Percentiles rank a stretch among this genome's conserved stretches.
Evolutionary conservation across 495 filamentous ascomycete genomes (phyloP).

Genomic region (Patellaria atrata): DNA sequence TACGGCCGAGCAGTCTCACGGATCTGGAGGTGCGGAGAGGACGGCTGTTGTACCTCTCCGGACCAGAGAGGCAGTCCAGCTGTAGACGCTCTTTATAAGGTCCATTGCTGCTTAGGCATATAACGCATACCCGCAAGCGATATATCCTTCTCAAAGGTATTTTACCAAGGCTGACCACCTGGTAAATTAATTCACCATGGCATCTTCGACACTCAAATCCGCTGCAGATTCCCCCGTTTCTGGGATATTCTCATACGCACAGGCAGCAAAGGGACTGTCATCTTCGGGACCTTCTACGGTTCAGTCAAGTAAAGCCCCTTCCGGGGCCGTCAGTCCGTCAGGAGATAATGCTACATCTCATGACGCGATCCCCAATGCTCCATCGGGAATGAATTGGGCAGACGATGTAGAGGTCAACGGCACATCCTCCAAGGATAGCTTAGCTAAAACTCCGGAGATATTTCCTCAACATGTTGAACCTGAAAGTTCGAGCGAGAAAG

Average conservation of each 20-base stretch:
- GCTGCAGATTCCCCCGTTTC: constrained; percentile 20
- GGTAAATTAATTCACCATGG: constrained; percentile 16
- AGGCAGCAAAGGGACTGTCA: constrained; percentile 71
- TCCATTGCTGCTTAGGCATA: constrained; percentile 4
- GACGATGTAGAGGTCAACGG: constrained; percentile 23
- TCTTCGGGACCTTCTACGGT: constrained; percentile 20
- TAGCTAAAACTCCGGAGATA: constrained; percentile 2
- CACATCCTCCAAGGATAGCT: constrained; percentile 1
- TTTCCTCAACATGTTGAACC: no score
- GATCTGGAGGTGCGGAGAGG: constrained; percentile 18
- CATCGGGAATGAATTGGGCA: constrained; percentile 24
- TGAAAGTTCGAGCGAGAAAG: no score
- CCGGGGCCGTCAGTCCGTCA: constrained; percentile 19
- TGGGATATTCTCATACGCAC: constrained; percentile 81
- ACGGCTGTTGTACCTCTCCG: constrained; percentile 19
- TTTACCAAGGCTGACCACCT: neutral
- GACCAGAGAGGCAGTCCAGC: constrained; percentile 12
- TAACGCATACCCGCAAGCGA: neutral
- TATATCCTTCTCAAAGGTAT: constrained; percentile 1
- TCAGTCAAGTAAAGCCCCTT: constrained; percentile 26
- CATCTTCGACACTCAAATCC: constrained; percentile 9
- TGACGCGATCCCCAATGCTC: constrained; percentile 3
- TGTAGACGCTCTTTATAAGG: constrained; percentile 14
- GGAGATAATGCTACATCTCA: constrained; percentile 14
- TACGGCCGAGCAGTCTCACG: no score